phyloP scores from a whole-genome alignment of 306 rosid genomes.

The Purshia tridentata region DNA sequence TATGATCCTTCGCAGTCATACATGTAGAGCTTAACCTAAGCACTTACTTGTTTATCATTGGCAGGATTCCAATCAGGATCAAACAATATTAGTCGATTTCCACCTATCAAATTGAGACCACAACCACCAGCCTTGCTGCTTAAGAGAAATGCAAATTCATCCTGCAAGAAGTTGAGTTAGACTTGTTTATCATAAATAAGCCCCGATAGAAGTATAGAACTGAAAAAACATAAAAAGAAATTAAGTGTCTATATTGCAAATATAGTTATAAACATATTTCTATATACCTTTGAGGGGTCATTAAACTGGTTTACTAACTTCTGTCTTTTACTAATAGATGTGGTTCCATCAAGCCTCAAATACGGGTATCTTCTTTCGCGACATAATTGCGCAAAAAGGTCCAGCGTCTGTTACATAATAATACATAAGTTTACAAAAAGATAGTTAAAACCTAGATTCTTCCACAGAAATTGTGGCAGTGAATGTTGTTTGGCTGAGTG shows the following conservation, averaged over 20 bases:
- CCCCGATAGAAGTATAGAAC: slow-evolving; percentile 1
- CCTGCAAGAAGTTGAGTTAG: slow-evolving; percentile 50
- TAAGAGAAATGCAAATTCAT: slow-evolving; percentile 84
- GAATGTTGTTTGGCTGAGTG: slow-evolving; percentile 1
- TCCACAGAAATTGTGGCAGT: neutral
- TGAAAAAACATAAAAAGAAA: slow-evolving; percentile 2
- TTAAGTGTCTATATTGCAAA: slow-evolving; percentile 1
- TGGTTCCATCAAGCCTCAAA: slow-evolving; percentile 90
- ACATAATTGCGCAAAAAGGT: slow-evolving; percentile 88
- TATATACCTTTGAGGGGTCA: slow-evolving; percentile 64
- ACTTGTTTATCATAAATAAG: slow-evolving; percentile 6
- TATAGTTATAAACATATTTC: slow-evolving; percentile 15
- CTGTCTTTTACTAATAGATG: slow-evolving; percentile 93
- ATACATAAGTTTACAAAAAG: slow-evolving; percentile 28
- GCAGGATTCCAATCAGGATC: slow-evolving; percentile 99
- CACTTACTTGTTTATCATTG: slow-evolving; percentile 87
- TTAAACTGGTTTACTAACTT: slow-evolving; percentile 87
- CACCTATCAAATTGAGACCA: slow-evolving; percentile 97
- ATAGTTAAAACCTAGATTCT: slow-evolving; percentile 6
- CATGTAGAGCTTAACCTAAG: slow-evolving; percentile 11
- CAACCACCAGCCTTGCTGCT: slow-evolving; percentile 99
- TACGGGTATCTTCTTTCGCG: slow-evolving; percentile 91
- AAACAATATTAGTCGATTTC: slow-evolving; percentile 88
- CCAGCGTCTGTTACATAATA: slow-evolving; percentile 71
- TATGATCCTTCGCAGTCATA: slow-evolving; percentile 14